Percentiles rank a stretch among this genome's conserved stretches.
phyloP scores from a whole-genome alignment of 139 green algal species.

The Micractinium conductrix region DNA sequence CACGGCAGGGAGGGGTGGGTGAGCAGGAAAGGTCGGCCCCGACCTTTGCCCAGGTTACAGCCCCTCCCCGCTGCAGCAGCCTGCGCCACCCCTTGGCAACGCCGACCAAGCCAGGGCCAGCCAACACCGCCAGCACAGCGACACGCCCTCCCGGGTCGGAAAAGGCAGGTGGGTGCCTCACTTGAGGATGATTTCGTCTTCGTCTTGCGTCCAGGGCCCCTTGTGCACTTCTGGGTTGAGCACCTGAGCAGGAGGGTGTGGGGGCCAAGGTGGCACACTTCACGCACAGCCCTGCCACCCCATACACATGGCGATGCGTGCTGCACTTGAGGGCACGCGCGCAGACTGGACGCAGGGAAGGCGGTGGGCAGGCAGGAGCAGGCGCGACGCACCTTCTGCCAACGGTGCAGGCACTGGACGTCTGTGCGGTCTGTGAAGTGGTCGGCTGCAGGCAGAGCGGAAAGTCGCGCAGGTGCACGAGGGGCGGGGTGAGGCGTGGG shows the following conservation, averaged over 20 bases:
- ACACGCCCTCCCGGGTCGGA: not conserved
- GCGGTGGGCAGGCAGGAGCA: not conserved
- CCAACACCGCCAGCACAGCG: too few relatives aligned
- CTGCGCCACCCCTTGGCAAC: too few relatives aligned
- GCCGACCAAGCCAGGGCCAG: too few relatives aligned
- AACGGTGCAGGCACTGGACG: constrained; percentile 91
- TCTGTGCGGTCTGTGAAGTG: constrained; percentile 80
- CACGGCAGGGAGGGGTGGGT: not conserved
- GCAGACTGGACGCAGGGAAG: too few relatives aligned
- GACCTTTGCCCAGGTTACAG: not conserved
- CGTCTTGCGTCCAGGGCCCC: constrained; percentile 76
- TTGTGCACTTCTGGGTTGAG: constrained; percentile 89
- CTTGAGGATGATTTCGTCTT: constrained; percentile 26
- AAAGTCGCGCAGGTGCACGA: not conserved
- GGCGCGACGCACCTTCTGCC: constrained; percentile 86
- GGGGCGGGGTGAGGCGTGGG: not conserved
- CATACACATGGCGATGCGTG: too few relatives aligned
- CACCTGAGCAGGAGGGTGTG: too few relatives aligned
- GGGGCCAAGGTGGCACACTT: too few relatives aligned
- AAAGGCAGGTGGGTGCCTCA: not conserved
- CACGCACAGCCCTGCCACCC: too few relatives aligned
- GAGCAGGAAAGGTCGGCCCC: not conserved
- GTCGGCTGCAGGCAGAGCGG: constrained; percentile 58
- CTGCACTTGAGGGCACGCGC: too few relatives aligned
- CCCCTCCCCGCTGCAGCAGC: too few relatives aligned